Conservation (phyloP, 1,284 basidiomycete species). For the Mrakiaceae sp. region DNA sequence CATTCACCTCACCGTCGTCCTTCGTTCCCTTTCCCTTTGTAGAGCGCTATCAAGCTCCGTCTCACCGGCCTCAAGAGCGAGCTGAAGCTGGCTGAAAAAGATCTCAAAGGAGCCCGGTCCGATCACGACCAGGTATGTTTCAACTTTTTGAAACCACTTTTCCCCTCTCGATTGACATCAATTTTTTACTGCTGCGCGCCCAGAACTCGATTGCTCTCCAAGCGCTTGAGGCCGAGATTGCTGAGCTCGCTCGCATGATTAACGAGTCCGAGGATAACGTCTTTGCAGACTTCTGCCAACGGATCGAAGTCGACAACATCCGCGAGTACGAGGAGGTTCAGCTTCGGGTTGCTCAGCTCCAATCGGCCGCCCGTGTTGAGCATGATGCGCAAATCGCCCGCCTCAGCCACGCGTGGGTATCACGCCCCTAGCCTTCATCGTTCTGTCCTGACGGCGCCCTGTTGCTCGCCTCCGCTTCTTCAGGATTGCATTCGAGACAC, state of each 20-base stretch:
- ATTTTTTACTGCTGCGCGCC: background rate
- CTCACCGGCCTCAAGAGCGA: constrained; percentile 65
- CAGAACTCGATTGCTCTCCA: constrained; percentile 17
- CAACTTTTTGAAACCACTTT: background rate
- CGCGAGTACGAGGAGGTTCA: constrained; percentile 92
- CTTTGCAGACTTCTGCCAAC: constrained; percentile 67
- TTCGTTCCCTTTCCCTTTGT: constrained; percentile 25
- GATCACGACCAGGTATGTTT: constrained; percentile 35
- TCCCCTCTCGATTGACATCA: background rate
- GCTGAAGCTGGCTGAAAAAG: constrained; percentile 59
- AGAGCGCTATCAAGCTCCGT: constrained; percentile 50
- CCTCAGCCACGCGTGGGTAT: constrained; percentile 68
- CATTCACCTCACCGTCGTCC: background rate
- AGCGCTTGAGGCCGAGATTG: constrained; percentile 46
- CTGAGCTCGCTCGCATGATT: constrained; percentile 48
- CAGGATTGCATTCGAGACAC: constrained; percentile 66
- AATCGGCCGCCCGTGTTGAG: constrained; percentile 68
- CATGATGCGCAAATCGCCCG: constrained; percentile 82
- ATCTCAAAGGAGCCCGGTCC: constrained; percentile 39
- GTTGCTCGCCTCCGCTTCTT: background rate
- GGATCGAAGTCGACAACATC: constrained; percentile 71
- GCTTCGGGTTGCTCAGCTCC: constrained; percentile 72
- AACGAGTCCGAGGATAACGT: constrained; percentile 69
- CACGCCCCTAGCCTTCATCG: background rate
- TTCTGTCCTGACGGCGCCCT: constrained; percentile 1